phyloP scores from a whole-genome alignment of 176 grass and related monocot genomes.

The Neostapfia colusana region DNA sequence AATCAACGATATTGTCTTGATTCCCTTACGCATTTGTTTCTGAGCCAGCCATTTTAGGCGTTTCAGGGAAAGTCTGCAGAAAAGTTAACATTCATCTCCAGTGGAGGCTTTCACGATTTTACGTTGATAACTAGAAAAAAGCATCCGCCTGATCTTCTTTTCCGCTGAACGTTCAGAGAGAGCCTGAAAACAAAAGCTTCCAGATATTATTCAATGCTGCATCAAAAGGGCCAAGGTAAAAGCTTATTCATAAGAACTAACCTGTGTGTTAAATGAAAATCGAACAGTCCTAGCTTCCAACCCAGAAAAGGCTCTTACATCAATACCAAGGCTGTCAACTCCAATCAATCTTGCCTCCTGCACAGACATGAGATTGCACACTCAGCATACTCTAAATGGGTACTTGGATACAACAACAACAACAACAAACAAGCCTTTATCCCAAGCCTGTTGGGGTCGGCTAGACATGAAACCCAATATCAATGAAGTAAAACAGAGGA shows the following conservation, averaged over 20 bases:
- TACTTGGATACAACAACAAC: no score
- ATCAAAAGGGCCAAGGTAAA: not conserved
- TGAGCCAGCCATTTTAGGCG: not conserved
- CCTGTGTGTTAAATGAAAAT: conserved; percentile 83
- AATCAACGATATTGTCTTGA: not conserved
- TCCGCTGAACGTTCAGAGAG: conserved; percentile 73
- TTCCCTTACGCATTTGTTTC: conserved; percentile 24
- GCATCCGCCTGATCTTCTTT: conserved; percentile 92
- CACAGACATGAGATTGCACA: conserved; percentile 31
- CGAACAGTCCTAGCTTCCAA: conserved; percentile 70
- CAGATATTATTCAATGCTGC: conserved; percentile 14
- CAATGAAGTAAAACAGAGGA: no score
- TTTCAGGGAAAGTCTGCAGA: conserved; percentile 22
- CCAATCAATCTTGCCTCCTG: conserved; percentile 84
- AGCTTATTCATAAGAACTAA: conserved; percentile 33
- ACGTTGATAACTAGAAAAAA: conserved; percentile 58
- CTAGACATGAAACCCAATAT: no score
- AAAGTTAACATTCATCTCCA: conserved; percentile 52
- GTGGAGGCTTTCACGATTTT: conserved; percentile 51
- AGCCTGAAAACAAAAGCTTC: conserved; percentile 51
- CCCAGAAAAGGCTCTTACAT: conserved; percentile 82
- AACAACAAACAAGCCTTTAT: no score
- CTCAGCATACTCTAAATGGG: conserved; percentile 6
- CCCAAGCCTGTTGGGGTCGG: no score
- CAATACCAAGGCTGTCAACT: conserved; percentile 80